Conservation (phyloP, 441 rosid genomes). For the Geranium incanum region DNA sequence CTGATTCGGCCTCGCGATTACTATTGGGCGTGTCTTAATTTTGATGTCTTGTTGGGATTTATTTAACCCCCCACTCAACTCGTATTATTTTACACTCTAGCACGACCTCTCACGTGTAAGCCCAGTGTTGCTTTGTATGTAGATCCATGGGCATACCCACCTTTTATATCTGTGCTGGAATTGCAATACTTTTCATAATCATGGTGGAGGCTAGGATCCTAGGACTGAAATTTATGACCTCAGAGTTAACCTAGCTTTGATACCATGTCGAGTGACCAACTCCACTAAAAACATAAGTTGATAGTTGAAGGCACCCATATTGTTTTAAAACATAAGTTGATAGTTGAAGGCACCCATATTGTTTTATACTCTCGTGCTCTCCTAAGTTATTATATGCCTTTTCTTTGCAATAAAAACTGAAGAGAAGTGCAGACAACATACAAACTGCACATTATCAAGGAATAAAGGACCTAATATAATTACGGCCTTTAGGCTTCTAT, state of each 20-base stretch:
- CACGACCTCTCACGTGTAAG: no score
- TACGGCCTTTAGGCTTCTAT: not conserved
- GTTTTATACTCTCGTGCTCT: not conserved
- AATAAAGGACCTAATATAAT: not conserved
- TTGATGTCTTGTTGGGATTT: no score
- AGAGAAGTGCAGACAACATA: not conserved
- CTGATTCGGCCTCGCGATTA: no score
- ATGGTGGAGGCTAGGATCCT: no score
- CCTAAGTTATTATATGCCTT: not conserved
- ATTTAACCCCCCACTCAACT: no score
- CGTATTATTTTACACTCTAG: not conserved
- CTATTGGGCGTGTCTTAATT: no score
- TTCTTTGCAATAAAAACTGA: not conserved
- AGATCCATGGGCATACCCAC: no score
- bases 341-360: not conserved
- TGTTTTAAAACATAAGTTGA: not conserved
- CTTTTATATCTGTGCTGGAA: no score
- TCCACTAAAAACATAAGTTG: not conserved
- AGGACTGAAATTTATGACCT: not conserved
- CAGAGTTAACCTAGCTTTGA: not conserved
- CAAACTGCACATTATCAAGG: not conserved
- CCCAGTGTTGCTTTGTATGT: no score
- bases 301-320: not conserved
- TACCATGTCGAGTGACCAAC: not conserved
- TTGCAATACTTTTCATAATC: no score